Evolutionary conservation across 257 asterid species (phyloP).

Genomic region (Avicennia marina): DNA sequence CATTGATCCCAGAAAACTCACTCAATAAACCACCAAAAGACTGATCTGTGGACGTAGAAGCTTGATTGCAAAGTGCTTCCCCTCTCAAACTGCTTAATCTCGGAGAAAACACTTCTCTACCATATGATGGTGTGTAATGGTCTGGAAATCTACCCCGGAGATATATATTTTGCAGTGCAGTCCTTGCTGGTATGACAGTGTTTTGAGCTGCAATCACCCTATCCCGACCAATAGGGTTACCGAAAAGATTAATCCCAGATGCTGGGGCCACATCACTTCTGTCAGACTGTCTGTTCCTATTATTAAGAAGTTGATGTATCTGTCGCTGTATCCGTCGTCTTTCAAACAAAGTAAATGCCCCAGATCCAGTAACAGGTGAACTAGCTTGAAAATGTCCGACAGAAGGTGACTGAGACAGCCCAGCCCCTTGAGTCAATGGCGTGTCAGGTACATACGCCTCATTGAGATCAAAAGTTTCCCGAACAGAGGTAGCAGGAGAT

Average conservation of each 20-base stretch:
- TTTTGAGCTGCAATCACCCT: slow-evolving; percentile 34
- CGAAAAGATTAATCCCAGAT: slow-evolving; percentile 17
- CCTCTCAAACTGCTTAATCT: slow-evolving; percentile 41
- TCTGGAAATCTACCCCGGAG: slow-evolving; percentile 37
- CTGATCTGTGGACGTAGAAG: slow-evolving; percentile 54
- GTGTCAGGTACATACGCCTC: slow-evolving; percentile 77
- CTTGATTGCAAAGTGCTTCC: slow-evolving; percentile 35
- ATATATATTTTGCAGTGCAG: slow-evolving; percentile 24
- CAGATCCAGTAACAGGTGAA: slow-evolving; percentile 48
- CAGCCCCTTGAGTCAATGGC: slow-evolving; percentile 42
- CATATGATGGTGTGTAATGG: slow-evolving; percentile 16
- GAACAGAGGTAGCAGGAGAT: slow-evolving; percentile 40
- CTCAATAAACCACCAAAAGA: slow-evolving; percentile 31
- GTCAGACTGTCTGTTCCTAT: slow-evolving; percentile 48
- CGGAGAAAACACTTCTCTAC: slow-evolving; percentile 29
- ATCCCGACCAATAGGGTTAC: slow-evolving; percentile 35
- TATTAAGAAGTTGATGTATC: slow-evolving; percentile 51
- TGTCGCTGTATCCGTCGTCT: slow-evolving; percentile 72
- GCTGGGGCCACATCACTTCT: slow-evolving; percentile 22
- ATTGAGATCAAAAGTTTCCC: slow-evolving; percentile 68
- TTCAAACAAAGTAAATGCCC: slow-evolving; percentile 53
- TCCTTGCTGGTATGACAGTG: slow-evolving; percentile 22
- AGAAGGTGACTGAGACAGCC: slow-evolving; percentile 41
- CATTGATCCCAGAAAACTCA: slow-evolving; percentile 39
- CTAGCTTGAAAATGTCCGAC: slow-evolving; percentile 46